Percentiles rank a stretch among this genome's conserved stretches.
These are phyloP conservation scores for Candolleomyces efflorescens DNA, from an alignment of 768 basidiomycete genomes.

Conservation along the genomic window DNA sequence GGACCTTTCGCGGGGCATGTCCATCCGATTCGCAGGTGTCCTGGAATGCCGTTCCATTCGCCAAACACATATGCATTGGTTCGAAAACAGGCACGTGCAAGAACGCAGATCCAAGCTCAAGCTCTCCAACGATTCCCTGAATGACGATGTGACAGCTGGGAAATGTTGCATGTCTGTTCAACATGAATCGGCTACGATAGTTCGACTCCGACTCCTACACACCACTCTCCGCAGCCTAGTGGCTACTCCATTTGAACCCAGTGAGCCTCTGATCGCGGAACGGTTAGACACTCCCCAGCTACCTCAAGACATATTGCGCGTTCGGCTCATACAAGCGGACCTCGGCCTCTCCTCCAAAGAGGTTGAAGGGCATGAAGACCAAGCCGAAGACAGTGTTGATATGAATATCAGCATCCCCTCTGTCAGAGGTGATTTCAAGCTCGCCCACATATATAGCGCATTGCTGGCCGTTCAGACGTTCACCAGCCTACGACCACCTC, in stretches of 20 bases:
- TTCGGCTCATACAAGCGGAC: constrained; percentile 26
- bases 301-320: constrained; percentile 41
- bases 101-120: constrained; percentile 50
- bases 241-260: constrained; percentile 62
- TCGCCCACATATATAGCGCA: constrained; percentile 66
- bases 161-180: constrained; percentile 24
- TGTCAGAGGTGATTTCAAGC: constrained; percentile 47
- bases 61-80: constrained; percentile 31
- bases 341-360: constrained; percentile 24
- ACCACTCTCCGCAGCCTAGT: constrained; percentile 56
- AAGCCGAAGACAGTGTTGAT: constrained; percentile 37
- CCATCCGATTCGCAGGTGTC: constrained; percentile 49
- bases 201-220: constrained; percentile 43
- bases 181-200: constrained; percentile 35
- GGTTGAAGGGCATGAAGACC: constrained; percentile 9
- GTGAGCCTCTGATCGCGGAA: constrained; percentile 58
- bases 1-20: constrained; percentile 66
- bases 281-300: constrained; percentile 42
- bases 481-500: constrained; percentile 29
- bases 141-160: constrained; percentile 22
- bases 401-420: constrained; percentile 48
- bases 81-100: constrained; percentile 31
- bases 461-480: constrained; percentile 60
- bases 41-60: constrained; percentile 54
- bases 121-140: constrained; percentile 46